Conservation (phyloP, 306 rosid genomes). For the Aeschynomene evenia region DNA sequence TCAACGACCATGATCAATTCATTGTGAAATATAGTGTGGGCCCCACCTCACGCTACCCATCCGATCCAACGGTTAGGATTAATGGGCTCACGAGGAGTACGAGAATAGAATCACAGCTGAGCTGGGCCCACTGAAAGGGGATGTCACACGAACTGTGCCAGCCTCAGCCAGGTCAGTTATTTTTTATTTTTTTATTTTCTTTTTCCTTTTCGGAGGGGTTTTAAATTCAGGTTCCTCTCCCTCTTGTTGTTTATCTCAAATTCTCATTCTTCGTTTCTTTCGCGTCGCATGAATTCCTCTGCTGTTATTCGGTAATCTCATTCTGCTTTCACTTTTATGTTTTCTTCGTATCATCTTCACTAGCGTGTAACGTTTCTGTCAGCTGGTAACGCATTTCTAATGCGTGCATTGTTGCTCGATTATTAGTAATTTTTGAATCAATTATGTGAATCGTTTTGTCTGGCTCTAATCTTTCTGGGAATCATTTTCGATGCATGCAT, state of each 20-base stretch:
- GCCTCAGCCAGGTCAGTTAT: neutral
- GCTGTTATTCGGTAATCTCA: neutral
- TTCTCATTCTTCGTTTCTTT: constrained; percentile 21
- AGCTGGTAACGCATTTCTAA: neutral
- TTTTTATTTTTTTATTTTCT: neutral
- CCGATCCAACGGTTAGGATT: constrained; percentile 21
- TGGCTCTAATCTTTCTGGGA: neutral
- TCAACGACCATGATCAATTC: neutral
- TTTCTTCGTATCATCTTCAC: too few relatives aligned
- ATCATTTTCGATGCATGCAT: neutral
- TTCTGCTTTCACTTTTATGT: neutral
- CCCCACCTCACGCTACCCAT: neutral
- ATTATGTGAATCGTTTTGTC: neutral
- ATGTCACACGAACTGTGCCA: constrained; percentile 13
- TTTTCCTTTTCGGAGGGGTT: neutral
- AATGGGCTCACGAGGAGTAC: constrained; percentile 9
- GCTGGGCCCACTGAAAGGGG: constrained; percentile 34
- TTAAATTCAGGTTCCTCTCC: constrained; percentile 24
- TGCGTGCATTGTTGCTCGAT: constrained; percentile 24
- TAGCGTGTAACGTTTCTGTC: neutral
- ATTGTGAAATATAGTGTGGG: too few relatives aligned
- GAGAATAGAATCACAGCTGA: neutral
- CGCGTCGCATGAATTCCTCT: neutral
- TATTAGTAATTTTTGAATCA: neutral
- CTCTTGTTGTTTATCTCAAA: neutral